Percentiles rank a stretch among this genome's conserved stretches.
phyloP scores from a whole-genome alignment of 75 land plant genomes.

The Pseudotsuga menziesii region DNA sequence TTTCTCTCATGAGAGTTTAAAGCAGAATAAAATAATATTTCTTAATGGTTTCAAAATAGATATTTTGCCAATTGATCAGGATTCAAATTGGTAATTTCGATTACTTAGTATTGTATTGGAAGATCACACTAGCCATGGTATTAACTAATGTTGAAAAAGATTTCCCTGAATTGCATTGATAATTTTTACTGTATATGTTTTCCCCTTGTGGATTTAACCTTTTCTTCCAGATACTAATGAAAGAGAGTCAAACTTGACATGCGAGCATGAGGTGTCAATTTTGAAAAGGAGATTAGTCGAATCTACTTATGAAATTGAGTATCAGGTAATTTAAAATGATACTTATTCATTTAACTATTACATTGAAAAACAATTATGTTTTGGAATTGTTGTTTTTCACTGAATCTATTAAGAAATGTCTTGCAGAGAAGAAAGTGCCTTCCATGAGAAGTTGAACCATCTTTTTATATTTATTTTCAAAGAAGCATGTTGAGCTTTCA shows the following conservation, averaged over 20 bases:
- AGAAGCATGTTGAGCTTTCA: neutral
- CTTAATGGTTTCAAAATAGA: neutral
- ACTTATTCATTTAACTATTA: neutral
- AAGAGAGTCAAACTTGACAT: conserved; percentile 17
- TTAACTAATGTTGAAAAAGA: neutral
- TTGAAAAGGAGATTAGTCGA: conserved; percentile 52
- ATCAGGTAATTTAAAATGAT: conserved; percentile 32
- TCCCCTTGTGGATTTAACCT: neutral
- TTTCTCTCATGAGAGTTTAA: neutral
- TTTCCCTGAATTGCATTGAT: neutral
- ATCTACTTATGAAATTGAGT: conserved; percentile 53
- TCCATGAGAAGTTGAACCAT: conserved; percentile 21
- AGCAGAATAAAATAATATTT: neutral
- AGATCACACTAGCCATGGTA: neutral
- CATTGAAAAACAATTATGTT: neutral
- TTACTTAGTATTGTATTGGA: neutral
- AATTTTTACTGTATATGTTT: neutral
- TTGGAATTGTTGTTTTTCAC: neutral
- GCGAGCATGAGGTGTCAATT: conserved; percentile 41
- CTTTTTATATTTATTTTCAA: neutral
- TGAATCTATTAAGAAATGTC: neutral
- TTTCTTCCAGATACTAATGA: conserved; percentile 31
- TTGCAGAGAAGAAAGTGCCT: conserved; percentile 72
- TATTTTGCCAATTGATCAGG: neutral
- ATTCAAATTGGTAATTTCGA: neutral